Evolutionary conservation across 306 rosid species (phyloP).

Genomic region (Benincasa hispida): DNA sequence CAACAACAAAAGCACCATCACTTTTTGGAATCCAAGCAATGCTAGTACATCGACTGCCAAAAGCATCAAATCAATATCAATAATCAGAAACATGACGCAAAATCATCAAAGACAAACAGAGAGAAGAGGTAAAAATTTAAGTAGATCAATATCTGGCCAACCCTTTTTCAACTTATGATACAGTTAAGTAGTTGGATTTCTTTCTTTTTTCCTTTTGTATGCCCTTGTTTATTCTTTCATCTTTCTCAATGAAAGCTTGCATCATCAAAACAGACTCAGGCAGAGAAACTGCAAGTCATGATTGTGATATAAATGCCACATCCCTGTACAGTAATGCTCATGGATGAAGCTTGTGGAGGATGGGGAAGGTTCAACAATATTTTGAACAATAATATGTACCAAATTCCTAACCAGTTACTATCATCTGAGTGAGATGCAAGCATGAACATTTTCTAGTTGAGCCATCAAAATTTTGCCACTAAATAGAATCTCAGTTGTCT

Average conservation of each 20-base stretch:
- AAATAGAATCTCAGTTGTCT: background rate
- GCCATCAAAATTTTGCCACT: background rate
- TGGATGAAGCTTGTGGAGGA: background rate
- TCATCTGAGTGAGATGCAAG: background rate
- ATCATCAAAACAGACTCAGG: background rate
- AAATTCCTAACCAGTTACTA: background rate
- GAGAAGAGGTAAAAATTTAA: background rate
- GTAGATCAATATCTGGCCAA: background rate
- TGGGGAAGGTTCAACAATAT: background rate
- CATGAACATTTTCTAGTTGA: background rate
- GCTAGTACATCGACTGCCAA: conserved; percentile 83
- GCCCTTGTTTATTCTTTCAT: background rate
- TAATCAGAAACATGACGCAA: background rate
- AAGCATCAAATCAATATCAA: conserved; percentile 21
- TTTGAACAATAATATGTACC: background rate
- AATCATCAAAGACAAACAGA: background rate
- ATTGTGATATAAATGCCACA: background rate
- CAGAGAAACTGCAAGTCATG: background rate
- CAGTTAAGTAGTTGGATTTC: background rate
- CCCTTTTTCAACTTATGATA: background rate
- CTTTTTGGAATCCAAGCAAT: conserved; percentile 89
- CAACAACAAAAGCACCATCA: conserved; percentile 81
- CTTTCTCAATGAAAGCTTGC: background rate
- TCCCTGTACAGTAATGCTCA: background rate
- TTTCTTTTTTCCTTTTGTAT: too few species aligned